phyloP scores from a whole-genome alignment of 345 rosid genomes.

The Eucalyptus caleyi region DNA sequence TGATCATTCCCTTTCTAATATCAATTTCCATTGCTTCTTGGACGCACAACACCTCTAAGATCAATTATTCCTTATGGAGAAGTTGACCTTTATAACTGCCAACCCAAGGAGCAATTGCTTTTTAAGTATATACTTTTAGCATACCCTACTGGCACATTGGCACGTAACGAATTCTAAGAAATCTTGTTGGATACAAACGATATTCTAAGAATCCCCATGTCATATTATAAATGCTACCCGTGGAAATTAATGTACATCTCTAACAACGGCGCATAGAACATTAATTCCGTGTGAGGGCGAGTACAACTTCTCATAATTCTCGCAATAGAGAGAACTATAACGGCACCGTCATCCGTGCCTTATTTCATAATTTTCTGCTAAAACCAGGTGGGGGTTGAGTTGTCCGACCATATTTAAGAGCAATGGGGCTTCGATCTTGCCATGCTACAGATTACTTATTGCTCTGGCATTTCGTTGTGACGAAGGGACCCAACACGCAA shows the following conservation, averaged over 20 bases:
- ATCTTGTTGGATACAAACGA: not conserved
- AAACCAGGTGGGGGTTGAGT: not conserved
- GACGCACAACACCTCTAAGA: not conserved
- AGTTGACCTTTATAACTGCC: not conserved
- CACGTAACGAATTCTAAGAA: not conserved
- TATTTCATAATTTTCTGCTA: not conserved
- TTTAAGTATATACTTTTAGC: not conserved
- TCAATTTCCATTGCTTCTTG: not conserved
- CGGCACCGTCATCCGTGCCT: not conserved
- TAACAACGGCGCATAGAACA: not conserved
- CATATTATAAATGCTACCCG: not conserved
- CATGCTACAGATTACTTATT: not conserved
- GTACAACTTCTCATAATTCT: not conserved
- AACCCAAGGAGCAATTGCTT: not conserved
- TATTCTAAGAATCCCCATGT: not conserved
- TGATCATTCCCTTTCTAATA: not conserved
- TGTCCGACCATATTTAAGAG: not conserved
- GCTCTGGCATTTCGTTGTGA: not conserved
- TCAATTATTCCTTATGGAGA: not conserved
- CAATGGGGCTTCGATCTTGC: not conserved
- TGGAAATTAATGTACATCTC: not conserved
- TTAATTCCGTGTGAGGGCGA: not conserved
- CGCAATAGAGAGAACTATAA: not conserved
- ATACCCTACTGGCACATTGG: not conserved
- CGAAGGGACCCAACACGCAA: not conserved